A percentile compares a stretch with the other conserved stretches of the same genome.
These are phyloP conservation scores for Hypomontagnella submonticulosa DNA, from an alignment of 495 filamentous ascomycete species.

Conservation along the genomic window DNA sequence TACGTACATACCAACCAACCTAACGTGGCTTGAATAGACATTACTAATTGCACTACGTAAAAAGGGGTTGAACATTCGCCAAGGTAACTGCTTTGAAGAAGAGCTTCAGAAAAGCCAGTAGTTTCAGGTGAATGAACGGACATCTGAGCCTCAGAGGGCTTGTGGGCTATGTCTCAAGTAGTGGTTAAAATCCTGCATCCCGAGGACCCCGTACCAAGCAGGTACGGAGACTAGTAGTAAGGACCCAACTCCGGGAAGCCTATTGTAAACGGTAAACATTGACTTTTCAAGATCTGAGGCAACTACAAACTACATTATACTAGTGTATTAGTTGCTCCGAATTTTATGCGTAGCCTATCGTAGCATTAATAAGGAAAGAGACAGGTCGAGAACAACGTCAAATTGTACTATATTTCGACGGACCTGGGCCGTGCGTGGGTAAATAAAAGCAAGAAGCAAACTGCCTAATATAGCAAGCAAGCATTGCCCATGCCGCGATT, in stretches of 20 bases:
- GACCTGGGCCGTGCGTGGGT: constrained; percentile 1
- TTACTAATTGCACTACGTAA: no score
- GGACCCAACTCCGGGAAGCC: constrained; percentile 12
- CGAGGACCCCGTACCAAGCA: constrained; percentile 12
- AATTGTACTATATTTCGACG: background rate
- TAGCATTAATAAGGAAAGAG: constrained; percentile 11
- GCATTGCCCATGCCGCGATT: constrained; percentile 12
- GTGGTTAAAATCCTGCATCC: constrained; percentile 28
- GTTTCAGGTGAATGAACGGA: constrained; percentile 41
- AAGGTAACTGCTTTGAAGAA: constrained; percentile 13
- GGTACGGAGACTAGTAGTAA: constrained; percentile 21
- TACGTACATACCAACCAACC: no score
- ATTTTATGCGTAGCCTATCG: constrained; percentile 19
- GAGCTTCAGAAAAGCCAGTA: constrained; percentile 16
- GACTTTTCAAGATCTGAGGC: no score
- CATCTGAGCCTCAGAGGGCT: constrained; percentile 32
- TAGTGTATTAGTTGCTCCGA: constrained; percentile 4
- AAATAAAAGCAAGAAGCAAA: constrained; percentile 20
- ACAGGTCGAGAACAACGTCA: background rate
- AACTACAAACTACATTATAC: no score
- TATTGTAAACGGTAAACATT: no score
- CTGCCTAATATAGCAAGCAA: constrained; percentile 17
- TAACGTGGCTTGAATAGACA: no score
- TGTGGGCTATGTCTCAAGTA: constrained; percentile 25
- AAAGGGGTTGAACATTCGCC: constrained; percentile 11